Evolutionary conservation across 202 grass and related monocot species (phyloP), one percentile per base, ranked within the genome.

Genomic region (Bolboschoenoplectus hybrid): DNA sequence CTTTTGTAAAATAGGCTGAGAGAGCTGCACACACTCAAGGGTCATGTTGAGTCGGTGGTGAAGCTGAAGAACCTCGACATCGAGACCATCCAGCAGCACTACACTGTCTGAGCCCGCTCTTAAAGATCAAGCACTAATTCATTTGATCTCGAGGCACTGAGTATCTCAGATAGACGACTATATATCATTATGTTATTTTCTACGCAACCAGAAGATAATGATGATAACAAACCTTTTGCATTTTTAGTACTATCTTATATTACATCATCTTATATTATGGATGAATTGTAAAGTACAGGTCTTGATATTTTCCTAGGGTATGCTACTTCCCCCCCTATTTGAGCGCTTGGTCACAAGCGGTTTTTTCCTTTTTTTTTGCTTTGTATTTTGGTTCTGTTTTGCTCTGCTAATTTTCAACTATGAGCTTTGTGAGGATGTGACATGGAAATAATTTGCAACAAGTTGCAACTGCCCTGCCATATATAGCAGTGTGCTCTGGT

Each of bases 51-150:
- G 46, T 94, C 89, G 10, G 91, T 95, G 46, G 91, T 92, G 83
- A 91, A 93, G 89, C 89, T 92, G 63, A 92, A 92, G 85, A 91
- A 89, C n/a, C 91, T 92, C 19, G 93, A 95, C 82, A 95, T 92
- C 34, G 93, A 93, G 75, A 95, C 93, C 57, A 95, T 95, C 89
- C 85, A 95, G 73, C 93, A 95, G 80, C 88, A 92, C 85, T 95
- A 95, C 89, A 95, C 93, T 8, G 91, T 95, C 73, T 95, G 82
- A 95, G 82, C 17, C 20, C 17, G 56, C 7, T 47, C 6, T 67
- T 16, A 14, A 44, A 62, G 7, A 38, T 34, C 38, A 20, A 1
- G 57, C 36, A 16, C 79, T 81, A 81, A 81, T 81, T 81, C 51
- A 61, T 46, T 12, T 64, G 10, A 62, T 64, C 55, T 81, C 35